Base-by-base conservation (phyloP, 257 asterid species). In the Petrea volubilis region DNA sequence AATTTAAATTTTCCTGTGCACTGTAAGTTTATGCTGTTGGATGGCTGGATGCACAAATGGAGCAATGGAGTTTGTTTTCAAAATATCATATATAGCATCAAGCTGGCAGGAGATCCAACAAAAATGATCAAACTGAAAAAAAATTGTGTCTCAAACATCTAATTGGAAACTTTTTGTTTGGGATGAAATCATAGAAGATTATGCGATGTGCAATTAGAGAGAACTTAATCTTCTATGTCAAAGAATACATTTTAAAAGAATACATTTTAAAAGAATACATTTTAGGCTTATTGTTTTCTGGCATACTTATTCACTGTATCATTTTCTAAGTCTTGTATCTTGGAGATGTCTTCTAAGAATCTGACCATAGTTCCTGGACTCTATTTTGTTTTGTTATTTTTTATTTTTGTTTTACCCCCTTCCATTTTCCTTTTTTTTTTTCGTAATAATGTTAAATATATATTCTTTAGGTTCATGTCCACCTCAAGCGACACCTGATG, bases 401-500 rank as follows among this genome's bases (percentile, higher is more conserved):
- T 34, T 62, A 18, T 34, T 66, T 63, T 67, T 36, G 6, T n/a
- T 63, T 27, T 38, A 28, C 38, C n/a, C n/a, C n/a, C n/a, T n/a
- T n/a, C n/a, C n/a, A n/a, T n/a, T 33, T 33, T 33, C 38, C 38
- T 33, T 33, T 33, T 33, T 33, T 2, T 33, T 33, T 33, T 33
- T 33, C 11, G 9, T 38, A 38, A 8, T 38, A 38, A 38, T 7
- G 11, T 38, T 7, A 7, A n/a, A 38, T 38, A 1, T 38, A 58
- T 75, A 9, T 74, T 73, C 53, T 75, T 75, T 76, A 94, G 99
- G 92, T 94, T 58, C 95, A 94, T 68, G 96, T 91, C 71, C 97
- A 91, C 81, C 80, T 91, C 74, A 82, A 88, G 85, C 81, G 99
- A 60, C 93, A 86, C 70, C 56, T 82, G 69, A 89, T 91, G 97